Conservation (phyloP, 2,329 filamentous ascomycete species). For the Diaporthe sp. region DNA sequence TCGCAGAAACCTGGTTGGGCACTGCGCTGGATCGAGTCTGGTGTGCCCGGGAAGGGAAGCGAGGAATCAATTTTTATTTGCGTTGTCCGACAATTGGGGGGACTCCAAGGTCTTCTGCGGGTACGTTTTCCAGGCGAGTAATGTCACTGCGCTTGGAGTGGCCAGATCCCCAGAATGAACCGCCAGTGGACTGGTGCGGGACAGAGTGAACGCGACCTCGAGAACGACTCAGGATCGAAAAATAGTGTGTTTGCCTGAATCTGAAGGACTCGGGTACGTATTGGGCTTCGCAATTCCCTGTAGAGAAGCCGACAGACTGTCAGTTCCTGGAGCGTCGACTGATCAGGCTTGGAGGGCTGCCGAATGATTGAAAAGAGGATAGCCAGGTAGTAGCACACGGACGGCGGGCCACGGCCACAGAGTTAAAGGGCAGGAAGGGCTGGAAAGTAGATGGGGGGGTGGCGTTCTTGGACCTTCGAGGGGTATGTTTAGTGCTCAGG, state of each 20-base stretch:
- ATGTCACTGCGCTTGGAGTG: conserved; percentile 46
- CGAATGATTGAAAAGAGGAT: conserved; percentile 66
- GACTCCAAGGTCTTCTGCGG: conserved; percentile 48
- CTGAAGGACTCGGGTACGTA: conserved; percentile 48
- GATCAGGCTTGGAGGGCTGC: conserved; percentile 63
- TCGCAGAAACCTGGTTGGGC: conserved; percentile 71
- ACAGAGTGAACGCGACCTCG: conserved; percentile 28
- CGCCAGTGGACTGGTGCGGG: conserved; percentile 17
- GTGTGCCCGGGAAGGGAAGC: conserved; percentile 62
- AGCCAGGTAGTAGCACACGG: conserved; percentile 64
- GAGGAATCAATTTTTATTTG: conserved; percentile 60
- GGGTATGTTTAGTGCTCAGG: conserved; percentile 32
- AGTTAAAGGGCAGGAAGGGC: conserved; percentile 52
- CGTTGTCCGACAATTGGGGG: conserved; percentile 50
- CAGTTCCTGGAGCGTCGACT: conserved; percentile 55
- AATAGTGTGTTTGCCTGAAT: conserved; percentile 43
- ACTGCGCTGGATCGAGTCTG: conserved; percentile 63
- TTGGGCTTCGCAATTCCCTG: conserved; percentile 56
- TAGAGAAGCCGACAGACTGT: conserved; percentile 56
- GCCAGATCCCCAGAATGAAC: conserved; percentile 15
- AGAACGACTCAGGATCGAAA: conserved; percentile 36
- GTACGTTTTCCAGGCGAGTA: conserved; percentile 43
- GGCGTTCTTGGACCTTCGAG: conserved; percentile 43
- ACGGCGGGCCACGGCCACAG: conserved; percentile 58
- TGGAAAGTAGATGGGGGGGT: conserved; percentile 44